Percentiles rank a stretch among this genome's conserved stretches.
phyloP scores from a whole-genome alignment of 2,329 filamentous ascomycete genomes.

The Neoscytalidium dimidiatum region DNA sequence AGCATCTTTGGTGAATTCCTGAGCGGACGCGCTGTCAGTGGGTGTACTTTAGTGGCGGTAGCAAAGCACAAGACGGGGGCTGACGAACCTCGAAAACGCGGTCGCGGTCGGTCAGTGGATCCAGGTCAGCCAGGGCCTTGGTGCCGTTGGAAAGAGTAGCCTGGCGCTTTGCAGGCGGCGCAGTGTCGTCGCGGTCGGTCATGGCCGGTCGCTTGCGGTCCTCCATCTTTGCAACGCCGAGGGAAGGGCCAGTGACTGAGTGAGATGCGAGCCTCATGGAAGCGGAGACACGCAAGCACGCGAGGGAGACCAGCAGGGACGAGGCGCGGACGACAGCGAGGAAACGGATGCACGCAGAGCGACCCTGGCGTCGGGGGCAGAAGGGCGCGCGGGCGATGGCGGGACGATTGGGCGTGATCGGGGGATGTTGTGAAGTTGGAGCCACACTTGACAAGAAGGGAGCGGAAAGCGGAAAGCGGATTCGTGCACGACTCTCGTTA shows the following conservation, averaged over 20 bases:
- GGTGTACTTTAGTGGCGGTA: conserved; percentile 34
- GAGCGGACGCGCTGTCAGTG: conserved; percentile 27
- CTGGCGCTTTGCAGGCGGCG: conserved; percentile 89
- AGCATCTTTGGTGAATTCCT: conserved; percentile 94
- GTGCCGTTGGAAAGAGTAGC: conserved; percentile 75
- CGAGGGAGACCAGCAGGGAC: conserved; percentile 7
- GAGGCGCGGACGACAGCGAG: conserved; percentile 1
- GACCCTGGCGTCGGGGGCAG: conserved; percentile 8
- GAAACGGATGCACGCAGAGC: conserved; percentile 12
- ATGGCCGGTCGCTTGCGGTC: conserved; percentile 95
- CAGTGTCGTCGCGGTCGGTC: conserved; percentile 76
- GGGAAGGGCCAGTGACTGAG: conserved; percentile 69
- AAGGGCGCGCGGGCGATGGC: conserved; percentile 10
- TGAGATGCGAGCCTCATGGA: conserved; percentile 79
- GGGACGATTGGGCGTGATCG: conserved; percentile 15
- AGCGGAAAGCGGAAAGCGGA: too few species aligned
- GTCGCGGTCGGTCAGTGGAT: conserved; percentile 37
- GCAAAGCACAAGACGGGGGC: conserved; percentile 18
- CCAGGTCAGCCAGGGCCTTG: conserved; percentile 64
- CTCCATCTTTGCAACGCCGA: conserved; percentile 92
- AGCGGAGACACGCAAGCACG: conserved; percentile 50
- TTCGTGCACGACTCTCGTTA: too few species aligned
- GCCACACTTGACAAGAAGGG: conserved; percentile 9
- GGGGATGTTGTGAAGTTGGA: conserved; percentile 20
- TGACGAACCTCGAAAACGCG: conserved; percentile 62